Conservation (phyloP, 371 early-diverging fungal genomes). For the Saksenaea oblongispora region DNA sequence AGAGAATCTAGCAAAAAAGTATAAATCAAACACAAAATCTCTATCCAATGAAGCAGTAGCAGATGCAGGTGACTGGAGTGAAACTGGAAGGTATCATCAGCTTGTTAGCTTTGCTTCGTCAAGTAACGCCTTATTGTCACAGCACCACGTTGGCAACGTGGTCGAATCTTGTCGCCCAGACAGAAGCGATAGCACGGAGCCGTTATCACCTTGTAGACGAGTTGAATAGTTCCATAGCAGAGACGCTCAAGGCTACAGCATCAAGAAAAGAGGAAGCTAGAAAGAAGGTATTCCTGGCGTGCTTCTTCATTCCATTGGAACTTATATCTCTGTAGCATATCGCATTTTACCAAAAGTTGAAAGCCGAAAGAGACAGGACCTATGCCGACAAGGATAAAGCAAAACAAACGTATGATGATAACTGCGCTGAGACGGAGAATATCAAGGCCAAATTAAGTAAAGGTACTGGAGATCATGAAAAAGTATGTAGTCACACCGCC, state of each 20-base stretch:
- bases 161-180: constrained; percentile 60
- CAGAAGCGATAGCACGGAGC: constrained; percentile 58
- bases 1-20: constrained; percentile 67
- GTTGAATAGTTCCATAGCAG: constrained; percentile 51
- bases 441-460: constrained; percentile 32
- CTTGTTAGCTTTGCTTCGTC: neutral
- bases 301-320: neutral
- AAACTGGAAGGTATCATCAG: constrained; percentile 32
- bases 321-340: constrained; percentile 53
- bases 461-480: constrained; percentile 43
- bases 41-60: constrained; percentile 4
- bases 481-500: constrained; percentile 17
- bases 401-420: constrained; percentile 68
- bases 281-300: constrained; percentile 67
- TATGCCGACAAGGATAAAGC: constrained; percentile 73
- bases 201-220: constrained; percentile 60
- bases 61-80: constrained; percentile 42
- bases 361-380: constrained; percentile 64
- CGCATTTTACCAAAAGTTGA: constrained; percentile 64
- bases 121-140: neutral
- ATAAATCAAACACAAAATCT: constrained; percentile 47
- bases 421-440: constrained; percentile 68
- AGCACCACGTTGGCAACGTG: constrained; percentile 43
- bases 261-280: constrained; percentile 72
- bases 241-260: constrained; percentile 57